Conservation (phyloP, 2,329 filamentous ascomycete genomes). For the Juglanconis oblonga region DNA sequence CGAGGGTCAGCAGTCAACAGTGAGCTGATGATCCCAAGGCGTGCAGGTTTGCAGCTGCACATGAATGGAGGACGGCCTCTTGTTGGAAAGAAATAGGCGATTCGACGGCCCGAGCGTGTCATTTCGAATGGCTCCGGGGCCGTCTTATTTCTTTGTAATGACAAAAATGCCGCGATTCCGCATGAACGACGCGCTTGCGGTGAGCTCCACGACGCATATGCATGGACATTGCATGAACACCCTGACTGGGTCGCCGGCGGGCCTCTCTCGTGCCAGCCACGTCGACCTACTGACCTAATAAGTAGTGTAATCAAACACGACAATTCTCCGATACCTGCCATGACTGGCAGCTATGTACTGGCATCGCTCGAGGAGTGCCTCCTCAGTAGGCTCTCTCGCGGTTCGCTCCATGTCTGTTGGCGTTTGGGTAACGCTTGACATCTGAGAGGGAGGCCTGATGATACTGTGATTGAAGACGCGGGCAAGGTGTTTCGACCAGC, state of each 20-base stretch:
- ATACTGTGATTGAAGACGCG: background rate
- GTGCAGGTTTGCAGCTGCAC: background rate
- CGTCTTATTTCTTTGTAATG: too few species aligned
- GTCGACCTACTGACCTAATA: background rate
- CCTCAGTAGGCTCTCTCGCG: background rate
- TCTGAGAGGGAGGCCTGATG: background rate
- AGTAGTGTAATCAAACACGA: background rate
- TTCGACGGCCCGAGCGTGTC: background rate
- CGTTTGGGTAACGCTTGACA: background rate
- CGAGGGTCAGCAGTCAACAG: too few species aligned
- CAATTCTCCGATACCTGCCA: background rate
- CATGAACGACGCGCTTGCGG: background rate
- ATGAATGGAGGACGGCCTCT: background rate
- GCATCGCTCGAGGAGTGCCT: background rate
- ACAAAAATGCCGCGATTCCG: background rate
- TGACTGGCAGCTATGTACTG: background rate
- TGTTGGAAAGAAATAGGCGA: background rate
- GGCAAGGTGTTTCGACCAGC: background rate
- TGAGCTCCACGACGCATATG: slow-evolving; percentile 9
- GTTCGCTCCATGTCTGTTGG: background rate
- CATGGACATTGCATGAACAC: slow-evolving; percentile 6
- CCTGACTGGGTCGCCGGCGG: background rate
- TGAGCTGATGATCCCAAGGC: background rate
- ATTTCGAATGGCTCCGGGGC: too few species aligned
- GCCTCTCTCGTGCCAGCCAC: background rate